Evolutionary conservation across 352 stramenopile species (phyloP).

Genomic region (Sclerospora graminicola): DNA sequence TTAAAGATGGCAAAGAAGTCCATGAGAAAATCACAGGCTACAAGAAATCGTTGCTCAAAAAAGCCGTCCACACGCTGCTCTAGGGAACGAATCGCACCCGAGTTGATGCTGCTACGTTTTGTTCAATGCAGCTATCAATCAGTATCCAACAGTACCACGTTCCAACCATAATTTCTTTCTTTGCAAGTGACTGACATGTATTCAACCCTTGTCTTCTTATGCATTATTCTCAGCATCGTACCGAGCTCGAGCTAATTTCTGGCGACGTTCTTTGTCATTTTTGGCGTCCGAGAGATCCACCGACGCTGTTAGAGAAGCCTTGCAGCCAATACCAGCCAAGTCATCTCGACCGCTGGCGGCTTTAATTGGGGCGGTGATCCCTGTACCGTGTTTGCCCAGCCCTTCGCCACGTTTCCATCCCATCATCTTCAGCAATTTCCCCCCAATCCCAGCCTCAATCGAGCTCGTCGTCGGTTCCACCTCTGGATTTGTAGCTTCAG

Average conservation of each 20-base stretch:
- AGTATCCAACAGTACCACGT: slow-evolving; percentile 1
- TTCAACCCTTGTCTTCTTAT: background rate
- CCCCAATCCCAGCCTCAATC: slow-evolving; percentile 59
- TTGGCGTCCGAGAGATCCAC: slow-evolving; percentile 39
- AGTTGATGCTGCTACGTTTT: background rate
- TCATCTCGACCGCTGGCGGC: slow-evolving; percentile 27
- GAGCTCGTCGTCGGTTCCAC: background rate
- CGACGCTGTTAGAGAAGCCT: slow-evolving; percentile 15
- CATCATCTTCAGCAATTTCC: slow-evolving; percentile 85
- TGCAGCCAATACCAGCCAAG: slow-evolving; percentile 42
- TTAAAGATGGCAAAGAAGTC: slow-evolving; percentile 73
- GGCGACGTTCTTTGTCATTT: slow-evolving; percentile 53
- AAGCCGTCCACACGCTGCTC: slow-evolving; percentile 45
- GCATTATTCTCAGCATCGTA: slow-evolving; percentile 30
- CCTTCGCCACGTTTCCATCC: slow-evolving; percentile 79
- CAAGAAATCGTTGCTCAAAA: slow-evolving; percentile 78
- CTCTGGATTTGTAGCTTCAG: too few relatives aligned
- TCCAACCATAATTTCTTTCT: background rate
- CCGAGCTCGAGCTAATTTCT: slow-evolving; percentile 44
- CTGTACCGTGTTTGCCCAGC: slow-evolving; percentile 68
- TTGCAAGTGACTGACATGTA: background rate
- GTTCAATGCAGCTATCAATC: slow-evolving; percentile 9
- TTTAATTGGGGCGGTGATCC: slow-evolving; percentile 59
- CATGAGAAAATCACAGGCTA: slow-evolving; percentile 64
- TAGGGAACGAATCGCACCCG: slow-evolving; percentile 1